Evolutionary conservation across 768 basidiomycete genomes (phyloP), one percentile per base, ranked within the genome.

Genomic region (Tricholoma hemisulphureum): DNA sequence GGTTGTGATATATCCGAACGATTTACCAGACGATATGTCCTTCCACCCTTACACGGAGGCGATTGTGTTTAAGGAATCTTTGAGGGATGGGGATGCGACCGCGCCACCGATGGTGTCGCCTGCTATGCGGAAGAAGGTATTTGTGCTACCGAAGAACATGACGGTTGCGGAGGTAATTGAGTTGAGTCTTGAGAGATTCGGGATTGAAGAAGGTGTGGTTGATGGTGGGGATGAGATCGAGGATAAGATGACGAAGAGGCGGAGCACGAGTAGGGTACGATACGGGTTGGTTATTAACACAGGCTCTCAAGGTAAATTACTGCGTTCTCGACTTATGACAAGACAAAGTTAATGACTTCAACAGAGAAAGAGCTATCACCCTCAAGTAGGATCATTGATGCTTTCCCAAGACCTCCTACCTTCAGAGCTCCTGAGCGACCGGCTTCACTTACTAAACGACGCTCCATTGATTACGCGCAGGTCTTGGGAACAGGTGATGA

Each of bases 141-240:
- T 98, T 69, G 84, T 91, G 60, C 89, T 98, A 74, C 93, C 96
- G 1, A 90, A 93, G 72, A 98, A 97, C 65, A 87, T 91, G 32
- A 98, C 93, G 0, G 97, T 98, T 3, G 93, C 95, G 0, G 97
- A 99, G 72, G 95, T 95, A 13, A 93, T 97, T 35, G 97, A 99
- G 71, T 78, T 91, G 34, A 91, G 89, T 5, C 69, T 99, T 61
- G 97, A 98, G 67, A 76, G 94, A 57, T 98, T 98, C 67, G 97
- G 97, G 2, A 97, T 99, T 56, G 77, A 84, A 32, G 96, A 97
- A 35, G 97, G 95, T n/a, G 94, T 99, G 2, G 96, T 98, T 2
- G 95, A 98, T 70, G 97, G 97, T 2, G 97, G 97, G 1, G 97
- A 99, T 70, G 96, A 98, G 66, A 84, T 99, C 1, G 97, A 99